Conservation (phyloP, 345 rosid genomes). For the Erucastrum elatum region DNA sequence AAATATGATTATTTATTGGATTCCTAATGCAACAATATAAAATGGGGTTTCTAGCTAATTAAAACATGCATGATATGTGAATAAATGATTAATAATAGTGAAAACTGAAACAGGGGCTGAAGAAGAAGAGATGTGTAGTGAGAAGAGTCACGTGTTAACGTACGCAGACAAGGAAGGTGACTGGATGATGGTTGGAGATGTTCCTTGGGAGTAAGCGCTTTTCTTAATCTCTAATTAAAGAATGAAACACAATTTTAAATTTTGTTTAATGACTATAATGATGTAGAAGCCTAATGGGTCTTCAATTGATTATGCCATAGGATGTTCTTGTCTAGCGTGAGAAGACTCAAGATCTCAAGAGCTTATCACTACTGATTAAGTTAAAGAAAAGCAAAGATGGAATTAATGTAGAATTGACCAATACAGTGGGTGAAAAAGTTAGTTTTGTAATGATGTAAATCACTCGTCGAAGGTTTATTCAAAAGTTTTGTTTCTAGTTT, state of each 20-base stretch:
- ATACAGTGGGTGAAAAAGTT: slow-evolving; percentile 28
- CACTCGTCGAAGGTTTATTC: slow-evolving; percentile 25
- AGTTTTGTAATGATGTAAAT: slow-evolving; percentile 40
- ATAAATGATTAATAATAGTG: background rate
- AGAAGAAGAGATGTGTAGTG: slow-evolving; percentile 43
- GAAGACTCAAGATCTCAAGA: slow-evolving; percentile 45
- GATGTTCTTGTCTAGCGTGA: slow-evolving; percentile 45
- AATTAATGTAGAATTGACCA: slow-evolving; percentile 9
- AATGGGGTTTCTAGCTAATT: background rate
- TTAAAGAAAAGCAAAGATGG: background rate
- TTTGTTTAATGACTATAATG: background rate
- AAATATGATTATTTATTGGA: no score
- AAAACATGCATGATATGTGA: background rate
- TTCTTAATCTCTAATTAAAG: background rate
- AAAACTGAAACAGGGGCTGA: slow-evolving; percentile 40
- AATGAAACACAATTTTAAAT: background rate
- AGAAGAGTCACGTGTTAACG: slow-evolving; percentile 44
- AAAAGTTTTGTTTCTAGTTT: slow-evolving; percentile 26
- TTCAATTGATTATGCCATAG: slow-evolving; percentile 17
- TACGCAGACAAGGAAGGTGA: slow-evolving; percentile 46
- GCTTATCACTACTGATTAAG: slow-evolving; percentile 40
- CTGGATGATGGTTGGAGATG: slow-evolving; percentile 47
- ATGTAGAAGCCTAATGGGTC: background rate
- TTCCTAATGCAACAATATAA: no score
- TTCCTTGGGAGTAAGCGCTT: slow-evolving; percentile 42